phyloP scores from a whole-genome alignment of 331 rosid species.

The Rhamnella rubrinervis region DNA sequence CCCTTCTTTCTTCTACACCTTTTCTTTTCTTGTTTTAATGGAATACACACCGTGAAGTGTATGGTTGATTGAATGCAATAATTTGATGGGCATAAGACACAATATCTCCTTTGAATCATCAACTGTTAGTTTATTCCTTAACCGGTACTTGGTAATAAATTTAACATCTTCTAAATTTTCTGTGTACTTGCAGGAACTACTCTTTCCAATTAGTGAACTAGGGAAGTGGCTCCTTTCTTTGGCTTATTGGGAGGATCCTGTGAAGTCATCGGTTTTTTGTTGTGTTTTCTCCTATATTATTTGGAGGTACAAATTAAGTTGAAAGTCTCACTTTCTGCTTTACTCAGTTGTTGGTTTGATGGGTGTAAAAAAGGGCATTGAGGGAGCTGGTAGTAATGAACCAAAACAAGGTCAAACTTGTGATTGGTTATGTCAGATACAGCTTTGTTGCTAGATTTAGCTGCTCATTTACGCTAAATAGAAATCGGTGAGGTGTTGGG shows the following conservation, averaged over 20 bases:
- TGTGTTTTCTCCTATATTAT: constrained; percentile 61
- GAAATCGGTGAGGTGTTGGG: too few relatives aligned
- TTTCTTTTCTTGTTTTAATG: constrained; percentile 1
- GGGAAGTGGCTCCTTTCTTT: constrained; percentile 62
- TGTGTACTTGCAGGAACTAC: constrained; percentile 68
- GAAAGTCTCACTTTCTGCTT: neutral
- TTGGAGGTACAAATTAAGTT: constrained; percentile 58
- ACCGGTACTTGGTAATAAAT: too few relatives aligned
- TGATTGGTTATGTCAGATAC: neutral
- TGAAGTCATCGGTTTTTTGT: constrained; percentile 72
- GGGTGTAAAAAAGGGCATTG: neutral
- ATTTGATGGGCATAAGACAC: neutral
- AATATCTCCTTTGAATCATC: neutral
- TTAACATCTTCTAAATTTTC: constrained; percentile 10
- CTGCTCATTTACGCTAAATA: too few relatives aligned
- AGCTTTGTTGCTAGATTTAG: too few relatives aligned
- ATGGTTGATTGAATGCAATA: neutral
- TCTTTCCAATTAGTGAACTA: constrained; percentile 68
- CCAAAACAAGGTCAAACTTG: neutral
- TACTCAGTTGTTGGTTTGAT: neutral
- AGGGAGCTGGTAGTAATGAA: neutral
- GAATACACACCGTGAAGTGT: neutral
- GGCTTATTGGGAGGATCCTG: constrained; percentile 84
- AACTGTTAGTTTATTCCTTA: too few relatives aligned
- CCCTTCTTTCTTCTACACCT: constrained; percentile 14